A percentile compares a stretch with the other conserved stretches of the same genome.
Conservation (phyloP, 192 early-diverging fungal species). For the Coemansia sp. region DNA sequence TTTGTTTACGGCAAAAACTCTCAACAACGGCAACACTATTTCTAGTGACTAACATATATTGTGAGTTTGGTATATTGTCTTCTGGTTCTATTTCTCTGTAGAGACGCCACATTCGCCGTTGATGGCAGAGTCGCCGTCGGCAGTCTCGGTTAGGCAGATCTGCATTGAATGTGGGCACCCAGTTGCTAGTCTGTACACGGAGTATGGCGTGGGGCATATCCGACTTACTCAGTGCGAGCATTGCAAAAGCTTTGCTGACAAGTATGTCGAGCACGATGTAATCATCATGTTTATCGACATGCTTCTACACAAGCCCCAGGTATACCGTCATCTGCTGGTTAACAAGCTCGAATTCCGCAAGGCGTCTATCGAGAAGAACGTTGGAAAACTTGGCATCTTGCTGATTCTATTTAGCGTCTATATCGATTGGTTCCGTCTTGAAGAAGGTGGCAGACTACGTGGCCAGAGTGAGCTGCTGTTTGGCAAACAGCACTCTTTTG, state of each 20-base stretch:
- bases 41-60: neutral
- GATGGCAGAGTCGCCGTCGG: slow-evolving; percentile 30
- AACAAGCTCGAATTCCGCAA: slow-evolving; percentile 66
- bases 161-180: slow-evolving; percentile 78
- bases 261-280: slow-evolving; percentile 89
- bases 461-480: slow-evolving; percentile 56
- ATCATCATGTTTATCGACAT: slow-evolving; percentile 90
- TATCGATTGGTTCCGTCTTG: slow-evolving; percentile 89
- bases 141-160: slow-evolving; percentile 19
- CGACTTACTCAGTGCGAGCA: slow-evolving; percentile 74
- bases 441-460: slow-evolving; percentile 58
- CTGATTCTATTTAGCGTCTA: slow-evolving; percentile 89
- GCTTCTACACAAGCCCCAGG: slow-evolving; percentile 82
- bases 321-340: slow-evolving; percentile 82
- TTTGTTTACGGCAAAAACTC: neutral
- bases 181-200: slow-evolving; percentile 70
- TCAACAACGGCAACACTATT: neutral
- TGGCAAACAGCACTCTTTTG: slow-evolving; percentile 61
- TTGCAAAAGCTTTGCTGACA: slow-evolving; percentile 83
- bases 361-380: slow-evolving; percentile 56
- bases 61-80: slow-evolving; percentile 1
- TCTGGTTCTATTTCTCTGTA: neutral
- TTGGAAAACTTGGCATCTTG: slow-evolving; percentile 73
- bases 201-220: slow-evolving; percentile 82
- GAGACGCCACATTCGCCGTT: slow-evolving; percentile 44